These are phyloP conservation scores for Vigna radiata DNA, from an alignment of 306 rosid species.

Conservation along the genomic window DNA sequence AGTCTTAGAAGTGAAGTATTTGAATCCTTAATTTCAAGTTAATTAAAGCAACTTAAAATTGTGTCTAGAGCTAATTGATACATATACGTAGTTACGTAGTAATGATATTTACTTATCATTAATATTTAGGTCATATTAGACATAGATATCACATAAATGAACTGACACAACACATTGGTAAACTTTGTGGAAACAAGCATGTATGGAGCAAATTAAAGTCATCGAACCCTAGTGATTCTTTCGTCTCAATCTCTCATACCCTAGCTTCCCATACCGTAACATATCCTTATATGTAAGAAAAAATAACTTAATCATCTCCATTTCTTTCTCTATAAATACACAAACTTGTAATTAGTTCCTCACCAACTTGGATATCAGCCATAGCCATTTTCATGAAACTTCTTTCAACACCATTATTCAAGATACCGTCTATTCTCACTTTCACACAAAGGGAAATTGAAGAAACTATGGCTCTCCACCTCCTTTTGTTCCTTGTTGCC, in stretches of 20 bases:
- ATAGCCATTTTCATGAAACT: constrained; percentile 19
- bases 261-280: constrained; percentile 37
- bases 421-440: constrained; percentile 17
- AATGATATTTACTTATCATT: background rate
- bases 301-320: constrained; percentile 5
- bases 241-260: constrained; percentile 42
- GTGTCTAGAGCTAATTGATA: too few relatives aligned
- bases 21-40: too few relatives aligned
- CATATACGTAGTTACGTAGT: too few relatives aligned
- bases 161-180: background rate
- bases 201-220: constrained; percentile 36
- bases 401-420: background rate
- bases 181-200: background rate
- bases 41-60: too few relatives aligned
- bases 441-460: background rate
- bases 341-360: constrained; percentile 35
- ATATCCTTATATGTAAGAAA: background rate
- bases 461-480: constrained; percentile 42
- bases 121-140: background rate
- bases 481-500: constrained; percentile 38
- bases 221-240: constrained; percentile 19
- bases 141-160: background rate
- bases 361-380: background rate
- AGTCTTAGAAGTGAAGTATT: too few relatives aligned
- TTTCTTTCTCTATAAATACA: constrained; percentile 51